Evolutionary conservation across 2,329 filamentous ascomycete genomes (phyloP), one percentile per base, ranked within the genome.

Genomic region (Beauveria medogensis): DNA sequence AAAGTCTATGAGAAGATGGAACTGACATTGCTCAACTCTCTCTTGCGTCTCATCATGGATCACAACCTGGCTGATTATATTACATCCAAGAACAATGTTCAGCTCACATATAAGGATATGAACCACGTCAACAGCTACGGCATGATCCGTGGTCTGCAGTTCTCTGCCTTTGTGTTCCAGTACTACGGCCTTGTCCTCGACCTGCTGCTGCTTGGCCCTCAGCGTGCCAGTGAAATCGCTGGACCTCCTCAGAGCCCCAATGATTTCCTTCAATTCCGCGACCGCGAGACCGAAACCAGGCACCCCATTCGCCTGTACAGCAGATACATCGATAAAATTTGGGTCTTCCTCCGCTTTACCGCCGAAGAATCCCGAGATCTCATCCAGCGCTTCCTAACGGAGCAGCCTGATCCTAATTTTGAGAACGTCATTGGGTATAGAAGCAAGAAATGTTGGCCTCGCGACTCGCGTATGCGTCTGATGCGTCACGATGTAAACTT

Each of bases 1-100:
- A 99, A 99, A 76, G 92, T 99, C 51, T 99, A 99, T 67, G 94
- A 99, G 78, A 99, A 99, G 83, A 96, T 99, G 64, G 94, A 99
- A 77, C 78, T 99, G 64, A 99, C 94, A 0, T 80, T 99, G 61
- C 84, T 99, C 67, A 99, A 99, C 77, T 90, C 93, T 62, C 82
- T 99, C 37, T 81, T 99, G 55, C 85, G 94, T 53, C 77, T 99
- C 66, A 97, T 99, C 73, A 99, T 99, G 95, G 95, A 99, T 69
- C 94, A 99, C 81, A 99, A 99, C 73, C 77, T 99, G 77, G 94
- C 94, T 5, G 95, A 99, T 74, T 99, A 99, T 76, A 99, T 99
- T 70, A 97, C 93, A 1, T 92, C 93, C 43, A 99, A 99, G 84
- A 99, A 99, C 80, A 99, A 99, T 71, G 94, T 99, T 14, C 93